Percentiles rank a stretch among this genome's conserved stretches.
These are phyloP conservation scores for Dioszegia hungarica DNA, from an alignment of 768 basidiomycete species.

Conservation along the genomic window DNA sequence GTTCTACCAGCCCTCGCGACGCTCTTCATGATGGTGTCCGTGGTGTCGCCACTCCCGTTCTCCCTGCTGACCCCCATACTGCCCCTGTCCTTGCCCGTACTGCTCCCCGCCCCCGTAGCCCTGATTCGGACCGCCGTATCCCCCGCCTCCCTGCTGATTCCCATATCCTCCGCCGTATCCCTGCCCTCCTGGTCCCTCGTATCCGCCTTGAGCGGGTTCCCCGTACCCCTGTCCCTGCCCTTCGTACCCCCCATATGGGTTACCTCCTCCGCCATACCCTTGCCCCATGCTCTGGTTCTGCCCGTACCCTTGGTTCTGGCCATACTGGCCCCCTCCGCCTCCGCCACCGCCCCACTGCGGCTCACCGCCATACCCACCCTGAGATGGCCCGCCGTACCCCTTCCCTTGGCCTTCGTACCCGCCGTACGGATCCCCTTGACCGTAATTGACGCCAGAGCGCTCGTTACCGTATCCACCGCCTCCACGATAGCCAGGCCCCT, in stretches of 20 bases:
- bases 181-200: not conserved
- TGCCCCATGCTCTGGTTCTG: too few relatives aligned
- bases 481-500: not conserved
- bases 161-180: not conserved
- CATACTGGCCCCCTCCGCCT: constrained; percentile 3
- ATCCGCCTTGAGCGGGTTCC: constrained; percentile 7
- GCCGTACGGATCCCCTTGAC: too few relatives aligned
- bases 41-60: not conserved
- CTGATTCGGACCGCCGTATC: not conserved
- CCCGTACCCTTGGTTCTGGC: not conserved
- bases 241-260: constrained; percentile 1
- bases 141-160: not conserved
- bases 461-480: constrained; percentile 2
- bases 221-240: constrained; percentile 2
- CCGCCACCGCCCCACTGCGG: not conserved
- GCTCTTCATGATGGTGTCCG: not conserved
- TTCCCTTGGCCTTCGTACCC: too few relatives aligned
- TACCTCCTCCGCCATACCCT: not conserved
- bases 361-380: not conserved
- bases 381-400: too few relatives aligned
- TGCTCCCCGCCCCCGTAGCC: not conserved
- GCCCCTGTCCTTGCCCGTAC: not conserved
- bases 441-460: too few relatives aligned
- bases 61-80: not conserved
- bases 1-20: not conserved